Evolutionary conservation across 2,329 filamentous ascomycete species (phyloP).

Genomic region (Cladosporium velox): DNA sequence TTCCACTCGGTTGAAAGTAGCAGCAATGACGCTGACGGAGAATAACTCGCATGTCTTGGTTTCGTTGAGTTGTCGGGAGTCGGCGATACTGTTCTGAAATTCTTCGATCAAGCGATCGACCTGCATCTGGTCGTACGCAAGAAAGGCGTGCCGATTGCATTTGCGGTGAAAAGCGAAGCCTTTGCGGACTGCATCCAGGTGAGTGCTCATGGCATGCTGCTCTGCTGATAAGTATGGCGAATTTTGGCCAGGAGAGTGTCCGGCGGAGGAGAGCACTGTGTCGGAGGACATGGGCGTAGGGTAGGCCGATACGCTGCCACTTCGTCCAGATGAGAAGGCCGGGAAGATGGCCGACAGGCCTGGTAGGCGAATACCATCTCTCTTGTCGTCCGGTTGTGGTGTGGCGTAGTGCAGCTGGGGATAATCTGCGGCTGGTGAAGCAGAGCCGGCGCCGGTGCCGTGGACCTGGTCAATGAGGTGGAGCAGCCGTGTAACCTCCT

Average conservation of each 20-base stretch:
- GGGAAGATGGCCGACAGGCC: constrained; percentile 8
- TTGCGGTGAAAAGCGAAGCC: constrained; percentile 15
- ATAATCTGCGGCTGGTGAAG: neutral
- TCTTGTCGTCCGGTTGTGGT: neutral
- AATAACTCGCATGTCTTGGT: constrained; percentile 10
- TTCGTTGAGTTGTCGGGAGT: neutral
- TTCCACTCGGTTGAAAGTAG: constrained; percentile 10
- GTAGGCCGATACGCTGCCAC: neutral
- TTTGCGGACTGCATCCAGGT: constrained; percentile 5
- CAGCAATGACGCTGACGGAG: constrained; percentile 1
- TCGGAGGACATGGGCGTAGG: constrained; percentile 8
- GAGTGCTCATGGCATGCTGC: neutral
- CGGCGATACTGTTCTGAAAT: neutral
- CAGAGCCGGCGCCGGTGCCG: neutral
- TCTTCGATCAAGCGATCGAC: neutral
- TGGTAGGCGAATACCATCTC: constrained; percentile 2
- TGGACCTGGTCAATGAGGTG: constrained; percentile 6
- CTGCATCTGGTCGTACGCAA: neutral
- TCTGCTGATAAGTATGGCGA: constrained; percentile 11
- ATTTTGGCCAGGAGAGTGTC: neutral
- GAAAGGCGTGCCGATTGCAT: constrained; percentile 3
- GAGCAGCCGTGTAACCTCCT: constrained; percentile 5
- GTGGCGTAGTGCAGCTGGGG: neutral
- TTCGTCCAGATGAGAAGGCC: constrained; percentile 1
- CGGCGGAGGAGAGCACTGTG: neutral